Conservation (phyloP, 148 eudicot species). For the Agrostemma githago region DNA sequence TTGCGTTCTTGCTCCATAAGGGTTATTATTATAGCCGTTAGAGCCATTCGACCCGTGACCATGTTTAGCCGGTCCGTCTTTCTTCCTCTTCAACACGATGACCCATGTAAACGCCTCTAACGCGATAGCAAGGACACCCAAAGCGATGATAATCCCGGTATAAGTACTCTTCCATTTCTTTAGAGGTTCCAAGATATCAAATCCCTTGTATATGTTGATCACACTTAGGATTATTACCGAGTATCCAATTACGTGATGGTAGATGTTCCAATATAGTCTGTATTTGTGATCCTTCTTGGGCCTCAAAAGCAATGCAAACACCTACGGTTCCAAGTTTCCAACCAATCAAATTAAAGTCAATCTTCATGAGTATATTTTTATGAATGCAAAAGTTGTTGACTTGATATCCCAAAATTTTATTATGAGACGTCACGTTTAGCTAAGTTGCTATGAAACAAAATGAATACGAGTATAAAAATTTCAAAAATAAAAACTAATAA, state of each 20-base stretch:
- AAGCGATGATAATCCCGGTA: slow-evolving; percentile 34
- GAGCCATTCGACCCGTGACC: slow-evolving; percentile 6
- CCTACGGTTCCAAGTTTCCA: slow-evolving; percentile 22
- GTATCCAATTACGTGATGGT: slow-evolving; percentile 55
- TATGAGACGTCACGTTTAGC: no score
- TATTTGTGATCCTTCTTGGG: slow-evolving; percentile 40
- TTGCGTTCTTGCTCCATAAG: slow-evolving; percentile 24
- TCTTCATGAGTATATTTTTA: no score
- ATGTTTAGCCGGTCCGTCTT: slow-evolving; percentile 17
- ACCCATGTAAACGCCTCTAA: slow-evolving; percentile 47
- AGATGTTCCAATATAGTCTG: slow-evolving; percentile 54
- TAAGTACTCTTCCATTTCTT: slow-evolving; percentile 44
- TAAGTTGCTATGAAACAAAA: no score
- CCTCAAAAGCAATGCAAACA: slow-evolving; percentile 47
- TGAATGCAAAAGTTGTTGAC: no score
- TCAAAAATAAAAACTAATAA: no score
- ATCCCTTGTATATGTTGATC: slow-evolving; percentile 52
- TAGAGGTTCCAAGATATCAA: slow-evolving; percentile 36
- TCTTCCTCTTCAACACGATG: slow-evolving; percentile 37
- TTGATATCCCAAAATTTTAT: no score
- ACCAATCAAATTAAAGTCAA: no score
- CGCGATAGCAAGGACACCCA: slow-evolving; percentile 30
- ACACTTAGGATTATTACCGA: slow-evolving; percentile 31
- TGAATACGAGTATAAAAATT: no score
- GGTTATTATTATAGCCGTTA: slow-evolving; percentile 25